These are phyloP conservation scores for Tuber borchii DNA, from an alignment of 495 filamentous ascomycete genomes.

Conservation along the genomic window DNA sequence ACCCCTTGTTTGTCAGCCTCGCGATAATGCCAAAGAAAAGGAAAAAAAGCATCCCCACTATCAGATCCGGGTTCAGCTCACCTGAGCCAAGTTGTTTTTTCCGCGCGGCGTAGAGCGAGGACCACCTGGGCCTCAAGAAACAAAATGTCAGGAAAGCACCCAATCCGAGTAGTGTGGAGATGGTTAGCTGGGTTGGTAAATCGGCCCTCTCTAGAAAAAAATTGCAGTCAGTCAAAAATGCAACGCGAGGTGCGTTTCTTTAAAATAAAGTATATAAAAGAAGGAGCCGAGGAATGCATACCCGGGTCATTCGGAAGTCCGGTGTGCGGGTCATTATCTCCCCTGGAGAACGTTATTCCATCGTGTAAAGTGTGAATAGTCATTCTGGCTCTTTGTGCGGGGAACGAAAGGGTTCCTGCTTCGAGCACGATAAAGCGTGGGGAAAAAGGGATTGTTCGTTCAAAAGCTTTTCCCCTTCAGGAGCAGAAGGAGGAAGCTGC, in stretches of 20 bases:
- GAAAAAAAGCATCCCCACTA: background rate
- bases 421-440: background rate
- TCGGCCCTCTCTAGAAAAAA: background rate
- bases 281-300: background rate
- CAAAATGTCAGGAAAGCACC: constrained; percentile 40
- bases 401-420: background rate
- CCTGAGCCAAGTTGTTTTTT: constrained; percentile 39
- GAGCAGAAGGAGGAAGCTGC: background rate
- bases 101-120: constrained; percentile 81
- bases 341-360: background rate
- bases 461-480: background rate
- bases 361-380: background rate
- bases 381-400: background rate
- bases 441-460: background rate
- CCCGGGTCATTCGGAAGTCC: background rate
- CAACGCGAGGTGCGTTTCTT: background rate
- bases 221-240: background rate
- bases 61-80: constrained; percentile 12
- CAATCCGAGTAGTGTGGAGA: constrained; percentile 33
- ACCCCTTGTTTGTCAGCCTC: constrained; percentile 53
- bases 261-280: background rate
- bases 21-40: background rate
- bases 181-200: constrained; percentile 31
- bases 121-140: constrained; percentile 86
- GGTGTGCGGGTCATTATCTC: background rate